Percentiles rank a stretch among this genome's conserved stretches.
Evolutionary conservation across 2,329 filamentous ascomycete genomes (phyloP).

Genomic region (Lecanicillium sp.): DNA sequence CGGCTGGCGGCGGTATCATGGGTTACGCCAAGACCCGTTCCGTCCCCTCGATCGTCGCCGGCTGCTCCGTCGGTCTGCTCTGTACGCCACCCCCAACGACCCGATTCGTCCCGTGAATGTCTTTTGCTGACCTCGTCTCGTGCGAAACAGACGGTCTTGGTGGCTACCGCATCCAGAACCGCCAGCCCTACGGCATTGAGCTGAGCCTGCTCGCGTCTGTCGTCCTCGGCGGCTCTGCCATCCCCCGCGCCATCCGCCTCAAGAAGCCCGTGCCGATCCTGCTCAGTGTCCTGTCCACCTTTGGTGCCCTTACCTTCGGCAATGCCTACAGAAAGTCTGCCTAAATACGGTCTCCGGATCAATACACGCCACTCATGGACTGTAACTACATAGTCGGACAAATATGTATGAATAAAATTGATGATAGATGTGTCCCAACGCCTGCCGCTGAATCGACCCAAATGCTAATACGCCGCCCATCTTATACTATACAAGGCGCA

Average conservation of each 20-base stretch:
- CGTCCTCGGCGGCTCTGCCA: conserved; percentile 75
- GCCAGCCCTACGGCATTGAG: conserved; percentile 77
- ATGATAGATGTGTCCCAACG: conserved; percentile 5
- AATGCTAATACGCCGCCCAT: conserved; percentile 6
- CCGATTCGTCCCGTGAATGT: too few species aligned
- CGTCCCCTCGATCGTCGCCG: conserved; percentile 78
- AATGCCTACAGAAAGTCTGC: conserved; percentile 50
- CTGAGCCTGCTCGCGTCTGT: conserved; percentile 81
- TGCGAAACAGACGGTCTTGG: conserved; percentile 61
- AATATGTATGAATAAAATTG: conserved; percentile 6
- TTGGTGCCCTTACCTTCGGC: conserved; percentile 76
- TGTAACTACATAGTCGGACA: too few species aligned
- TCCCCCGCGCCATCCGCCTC: conserved; percentile 78
- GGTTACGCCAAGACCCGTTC: conserved; percentile 84
- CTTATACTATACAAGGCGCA: conserved; percentile 5
- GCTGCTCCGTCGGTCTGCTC: conserved; percentile 68
- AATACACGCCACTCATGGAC: too few species aligned
- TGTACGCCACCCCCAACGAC: too few species aligned
- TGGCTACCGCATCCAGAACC: conserved; percentile 70
- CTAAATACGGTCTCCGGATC: too few species aligned
- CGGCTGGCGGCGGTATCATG: conserved; percentile 78
- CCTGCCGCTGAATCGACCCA: neutral
- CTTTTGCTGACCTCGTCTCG: neutral
- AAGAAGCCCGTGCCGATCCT: conserved; percentile 79
- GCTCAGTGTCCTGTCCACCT: conserved; percentile 71